These are phyloP conservation scores for Gleditsia sinensis DNA, from an alignment of 306 rosid genomes.

Conservation along the genomic window DNA sequence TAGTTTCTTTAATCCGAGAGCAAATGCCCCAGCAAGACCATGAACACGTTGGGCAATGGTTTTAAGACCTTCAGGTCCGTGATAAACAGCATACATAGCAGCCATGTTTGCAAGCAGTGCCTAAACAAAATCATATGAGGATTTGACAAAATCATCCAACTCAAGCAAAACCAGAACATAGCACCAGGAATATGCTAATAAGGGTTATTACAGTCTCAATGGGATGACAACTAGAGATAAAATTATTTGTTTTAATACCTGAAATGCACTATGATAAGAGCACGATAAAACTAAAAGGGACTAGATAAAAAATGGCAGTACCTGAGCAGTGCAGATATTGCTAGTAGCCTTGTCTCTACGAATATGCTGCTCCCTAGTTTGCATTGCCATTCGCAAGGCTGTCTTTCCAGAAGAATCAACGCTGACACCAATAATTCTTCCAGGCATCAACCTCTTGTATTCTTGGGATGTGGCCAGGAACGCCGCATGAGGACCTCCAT, in stretches of 20 bases:
- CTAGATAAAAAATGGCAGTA: conserved; percentile 33
- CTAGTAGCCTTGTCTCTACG: conserved; percentile 99
- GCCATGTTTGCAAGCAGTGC: conserved; percentile 99
- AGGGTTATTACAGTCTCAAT: background rate
- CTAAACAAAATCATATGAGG: conserved; percentile 45
- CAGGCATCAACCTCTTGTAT: conserved; percentile 99
- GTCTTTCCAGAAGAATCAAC: conserved; percentile 50
- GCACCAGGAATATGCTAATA: background rate
- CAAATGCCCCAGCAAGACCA: conserved; percentile 92
- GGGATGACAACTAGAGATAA: background rate
- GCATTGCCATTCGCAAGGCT: conserved; percentile 94
- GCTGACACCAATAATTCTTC: conserved; percentile 93
- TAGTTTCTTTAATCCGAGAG: conserved; percentile 89
- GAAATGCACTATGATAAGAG: background rate
- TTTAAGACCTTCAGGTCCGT: conserved; percentile 97
- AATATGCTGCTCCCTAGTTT: conserved; percentile 98
- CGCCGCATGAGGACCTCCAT: conserved; percentile 99
- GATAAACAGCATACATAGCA: conserved; percentile 98
- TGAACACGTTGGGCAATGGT: conserved; percentile 81
- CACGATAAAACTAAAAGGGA: background rate
- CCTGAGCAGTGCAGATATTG: conserved; percentile 99
- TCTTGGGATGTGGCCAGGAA: conserved; percentile 98
- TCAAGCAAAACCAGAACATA: conserved; percentile 6
- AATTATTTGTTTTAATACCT: background rate
- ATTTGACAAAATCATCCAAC: conserved; percentile 34